phyloP scores from a whole-genome alignment of 352 stramenopile species.

The Saprolegnia parasitica region DNA sequence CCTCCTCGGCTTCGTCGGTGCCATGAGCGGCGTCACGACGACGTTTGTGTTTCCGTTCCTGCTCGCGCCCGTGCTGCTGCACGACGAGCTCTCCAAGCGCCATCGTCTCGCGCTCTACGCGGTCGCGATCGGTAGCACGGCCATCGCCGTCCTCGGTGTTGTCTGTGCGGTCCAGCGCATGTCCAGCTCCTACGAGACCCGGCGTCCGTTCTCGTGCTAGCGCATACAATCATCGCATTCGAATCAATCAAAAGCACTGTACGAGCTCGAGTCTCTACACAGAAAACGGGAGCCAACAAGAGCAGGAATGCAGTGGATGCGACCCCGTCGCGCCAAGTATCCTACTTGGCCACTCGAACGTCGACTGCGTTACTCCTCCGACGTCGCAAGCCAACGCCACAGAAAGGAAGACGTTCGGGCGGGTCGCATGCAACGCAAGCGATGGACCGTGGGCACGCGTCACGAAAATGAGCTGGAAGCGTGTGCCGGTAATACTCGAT shows the following conservation, averaged over 20 bases:
- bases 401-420: no score
- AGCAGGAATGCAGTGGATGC: no score
- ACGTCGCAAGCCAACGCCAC: no score
- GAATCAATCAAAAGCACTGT: background rate
- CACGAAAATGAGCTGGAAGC: no score
- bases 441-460: no score
- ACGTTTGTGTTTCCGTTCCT: conserved; percentile 28
- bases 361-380: no score
- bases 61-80: conserved; percentile 19
- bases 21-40: conserved; percentile 27
- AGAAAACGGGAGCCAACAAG: no score
- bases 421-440: no score
- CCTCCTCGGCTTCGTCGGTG: conserved; percentile 26
- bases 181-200: conserved; percentile 23
- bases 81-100: conserved; percentile 10
- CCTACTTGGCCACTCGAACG: no score
- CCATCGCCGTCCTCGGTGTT: conserved; percentile 19
- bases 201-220: conserved; percentile 22
- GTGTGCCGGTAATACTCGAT: no score
- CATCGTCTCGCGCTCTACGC: conserved; percentile 7
- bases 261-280: background rate
- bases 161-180: conserved; percentile 26
- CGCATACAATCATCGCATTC: background rate
- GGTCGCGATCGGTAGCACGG: background rate
- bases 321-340: no score